These are phyloP conservation scores for Citrus unshiu DNA, from an alignment of 345 rosid species.

Conservation along the genomic window DNA sequence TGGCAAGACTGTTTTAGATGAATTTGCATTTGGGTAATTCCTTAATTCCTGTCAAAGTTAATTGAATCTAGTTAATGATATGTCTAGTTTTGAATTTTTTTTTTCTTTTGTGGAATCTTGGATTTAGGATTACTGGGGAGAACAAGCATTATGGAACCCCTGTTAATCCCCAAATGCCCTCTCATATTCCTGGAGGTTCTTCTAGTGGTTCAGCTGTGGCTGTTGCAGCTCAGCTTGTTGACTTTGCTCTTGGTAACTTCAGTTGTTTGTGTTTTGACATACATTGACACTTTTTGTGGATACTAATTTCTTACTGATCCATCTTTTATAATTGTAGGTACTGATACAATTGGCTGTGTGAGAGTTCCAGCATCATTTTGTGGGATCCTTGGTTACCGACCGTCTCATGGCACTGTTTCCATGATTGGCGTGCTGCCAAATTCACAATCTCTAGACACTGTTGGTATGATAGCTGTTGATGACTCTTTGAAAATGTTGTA, in stretches of 20 bases:
- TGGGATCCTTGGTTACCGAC: conserved; percentile 85
- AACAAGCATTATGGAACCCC: conserved; percentile 87
- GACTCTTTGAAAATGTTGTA: background rate
- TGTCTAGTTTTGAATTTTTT: conserved; percentile 7
- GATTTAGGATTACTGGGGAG: conserved; percentile 66
- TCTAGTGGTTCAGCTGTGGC: conserved; percentile 97
- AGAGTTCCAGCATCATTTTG: conserved; percentile 89
- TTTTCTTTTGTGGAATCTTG: conserved; percentile 6
- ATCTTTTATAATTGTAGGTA: conserved; percentile 38
- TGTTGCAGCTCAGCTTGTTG: conserved; percentile 80
- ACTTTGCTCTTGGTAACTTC: conserved; percentile 74
- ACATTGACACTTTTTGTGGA: background rate
- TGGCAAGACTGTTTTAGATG: conserved; percentile 83
- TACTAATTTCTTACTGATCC: background rate
- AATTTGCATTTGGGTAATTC: conserved; percentile 72
- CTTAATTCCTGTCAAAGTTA: background rate
- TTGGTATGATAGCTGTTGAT: conserved; percentile 49
- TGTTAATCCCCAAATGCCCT: conserved; percentile 59
- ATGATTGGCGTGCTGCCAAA: conserved; percentile 72
- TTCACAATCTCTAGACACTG: conserved; percentile 80
- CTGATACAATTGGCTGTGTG: conserved; percentile 73
- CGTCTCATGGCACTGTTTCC: conserved; percentile 82
- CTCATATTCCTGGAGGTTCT: conserved; percentile 82
- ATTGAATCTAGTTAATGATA: background rate
- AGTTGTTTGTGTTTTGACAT: conserved; percentile 1